Conservation (phyloP, 2,329 filamentous ascomycete genomes). For the Xylariales sp. region DNA sequence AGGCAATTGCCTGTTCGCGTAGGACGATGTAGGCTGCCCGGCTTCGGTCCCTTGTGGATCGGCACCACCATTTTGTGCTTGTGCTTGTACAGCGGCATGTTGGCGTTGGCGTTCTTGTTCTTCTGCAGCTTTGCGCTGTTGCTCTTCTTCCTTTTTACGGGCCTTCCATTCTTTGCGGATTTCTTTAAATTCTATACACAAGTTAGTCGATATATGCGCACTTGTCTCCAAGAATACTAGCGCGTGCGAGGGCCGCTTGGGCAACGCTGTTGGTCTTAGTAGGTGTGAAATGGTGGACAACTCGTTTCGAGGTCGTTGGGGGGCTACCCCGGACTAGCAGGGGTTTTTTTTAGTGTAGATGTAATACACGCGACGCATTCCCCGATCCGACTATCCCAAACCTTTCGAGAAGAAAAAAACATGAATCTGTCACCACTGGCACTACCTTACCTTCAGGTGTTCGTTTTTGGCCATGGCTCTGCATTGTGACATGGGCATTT, state of each 20-base stretch:
- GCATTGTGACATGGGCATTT: constrained; percentile 99
- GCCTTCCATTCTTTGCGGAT: constrained; percentile 99
- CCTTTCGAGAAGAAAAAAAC: not conserved
- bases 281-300: not conserved
- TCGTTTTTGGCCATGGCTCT: constrained; percentile 92
- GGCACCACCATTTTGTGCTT: constrained; percentile 61
- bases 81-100: constrained; percentile 61
- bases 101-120: constrained; percentile 78
- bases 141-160: constrained; percentile 98
- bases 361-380: constrained; percentile 2
- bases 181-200: constrained; percentile 89
- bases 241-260: not conserved
- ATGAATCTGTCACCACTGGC: constrained; percentile 4
- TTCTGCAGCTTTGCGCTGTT: constrained; percentile 87
- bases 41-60: constrained; percentile 64
- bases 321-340: constrained; percentile 13
- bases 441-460: constrained; percentile 88
- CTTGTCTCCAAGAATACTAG: not conserved
- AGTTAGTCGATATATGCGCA: constrained; percentile 44
- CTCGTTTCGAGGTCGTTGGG: constrained; percentile 8
- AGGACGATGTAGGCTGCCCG: constrained; percentile 65
- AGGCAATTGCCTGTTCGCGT: constrained; percentile 75
- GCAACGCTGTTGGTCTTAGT: not conserved
- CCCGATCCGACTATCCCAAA: constrained; percentile 4
- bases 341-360: constrained; percentile 21